Conservation (phyloP, 1,284 basidiomycete genomes). For the Sanguinoderma infundibulare region DNA sequence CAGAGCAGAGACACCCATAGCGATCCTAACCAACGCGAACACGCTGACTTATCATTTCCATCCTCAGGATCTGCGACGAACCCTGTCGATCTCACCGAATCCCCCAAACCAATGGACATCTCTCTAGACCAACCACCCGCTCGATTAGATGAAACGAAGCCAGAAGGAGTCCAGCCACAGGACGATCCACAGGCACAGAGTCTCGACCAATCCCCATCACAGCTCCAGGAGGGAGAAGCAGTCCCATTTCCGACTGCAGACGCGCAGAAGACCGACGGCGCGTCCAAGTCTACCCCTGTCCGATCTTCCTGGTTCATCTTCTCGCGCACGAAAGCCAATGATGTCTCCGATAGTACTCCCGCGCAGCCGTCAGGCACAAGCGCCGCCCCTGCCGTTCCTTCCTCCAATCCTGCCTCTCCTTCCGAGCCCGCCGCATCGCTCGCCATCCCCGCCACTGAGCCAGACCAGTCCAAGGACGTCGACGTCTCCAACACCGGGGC, state of each 20-base stretch:
- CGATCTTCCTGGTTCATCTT: constrained; percentile 25
- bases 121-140: neutral
- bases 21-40: neutral
- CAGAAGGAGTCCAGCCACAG: neutral
- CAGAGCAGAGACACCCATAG: too few relatives aligned
- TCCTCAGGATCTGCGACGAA: constrained; percentile 13
- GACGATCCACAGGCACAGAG: neutral
- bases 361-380: neutral
- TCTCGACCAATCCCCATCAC: neutral
- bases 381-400: neutral
- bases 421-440: too few relatives aligned
- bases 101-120: constrained; percentile 5
- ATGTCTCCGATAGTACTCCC: neutral
- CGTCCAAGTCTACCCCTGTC: constrained; percentile 10
- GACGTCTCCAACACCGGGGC: neutral
- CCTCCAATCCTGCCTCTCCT: neutral
- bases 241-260: constrained; percentile 14
- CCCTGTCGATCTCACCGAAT: constrained; percentile 17
- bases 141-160: neutral
- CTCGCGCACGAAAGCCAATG: constrained; percentile 7
- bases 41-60: neutral
- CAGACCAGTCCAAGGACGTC: neutral
- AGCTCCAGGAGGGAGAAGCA: neutral
- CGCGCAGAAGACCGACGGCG: constrained; percentile 12
- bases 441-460: neutral